Evolutionary conservation across 352 stramenopile genomes (phyloP).

Genomic region (Blastocystis sp.): DNA sequence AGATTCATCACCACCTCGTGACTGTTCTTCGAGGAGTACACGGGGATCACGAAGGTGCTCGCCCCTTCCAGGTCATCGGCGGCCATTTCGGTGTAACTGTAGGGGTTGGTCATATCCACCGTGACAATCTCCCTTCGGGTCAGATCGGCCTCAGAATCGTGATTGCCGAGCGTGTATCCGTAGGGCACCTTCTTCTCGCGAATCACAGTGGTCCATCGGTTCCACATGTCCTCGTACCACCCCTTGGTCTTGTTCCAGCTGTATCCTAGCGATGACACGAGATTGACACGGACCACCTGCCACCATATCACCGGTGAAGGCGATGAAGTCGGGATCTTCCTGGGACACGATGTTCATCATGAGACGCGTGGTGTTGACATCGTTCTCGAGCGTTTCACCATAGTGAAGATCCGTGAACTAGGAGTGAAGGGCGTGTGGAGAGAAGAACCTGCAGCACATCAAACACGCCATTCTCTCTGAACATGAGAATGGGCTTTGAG

Average conservation of each 20-base stretch:
- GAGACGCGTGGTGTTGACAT: slow-evolving; percentile 67
- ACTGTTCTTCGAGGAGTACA: slow-evolving; percentile 59
- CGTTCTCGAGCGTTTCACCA: slow-evolving; percentile 27
- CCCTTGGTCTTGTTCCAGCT: slow-evolving; percentile 59
- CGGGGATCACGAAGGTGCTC: slow-evolving; percentile 60
- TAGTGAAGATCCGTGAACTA: slow-evolving; percentile 73
- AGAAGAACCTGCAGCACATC: neutral
- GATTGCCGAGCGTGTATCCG: slow-evolving; percentile 72
- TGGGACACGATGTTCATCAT: slow-evolving; percentile 32
- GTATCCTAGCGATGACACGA: slow-evolving; percentile 40
- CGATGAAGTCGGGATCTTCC: slow-evolving; percentile 67
- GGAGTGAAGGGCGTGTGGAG: neutral
- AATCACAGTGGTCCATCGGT: slow-evolving; percentile 51
- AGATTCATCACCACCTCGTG: slow-evolving; percentile 70
- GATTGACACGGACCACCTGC: neutral
- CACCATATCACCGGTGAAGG: slow-evolving; percentile 73
- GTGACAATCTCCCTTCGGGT: slow-evolving; percentile 50
- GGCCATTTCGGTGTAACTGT: slow-evolving; percentile 14
- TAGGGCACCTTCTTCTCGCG: slow-evolving; percentile 45
- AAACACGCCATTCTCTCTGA: neutral
- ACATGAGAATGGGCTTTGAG: neutral
- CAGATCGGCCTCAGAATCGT: slow-evolving; percentile 72
- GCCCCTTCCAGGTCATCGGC: neutral
- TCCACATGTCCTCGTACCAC: slow-evolving; percentile 71
- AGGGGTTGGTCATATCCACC: slow-evolving; percentile 60